A percentile compares a stretch with the other conserved stretches of the same genome.
phyloP scores from a whole-genome alignment of 768 basidiomycete genomes.

The Suillus lakei region DNA sequence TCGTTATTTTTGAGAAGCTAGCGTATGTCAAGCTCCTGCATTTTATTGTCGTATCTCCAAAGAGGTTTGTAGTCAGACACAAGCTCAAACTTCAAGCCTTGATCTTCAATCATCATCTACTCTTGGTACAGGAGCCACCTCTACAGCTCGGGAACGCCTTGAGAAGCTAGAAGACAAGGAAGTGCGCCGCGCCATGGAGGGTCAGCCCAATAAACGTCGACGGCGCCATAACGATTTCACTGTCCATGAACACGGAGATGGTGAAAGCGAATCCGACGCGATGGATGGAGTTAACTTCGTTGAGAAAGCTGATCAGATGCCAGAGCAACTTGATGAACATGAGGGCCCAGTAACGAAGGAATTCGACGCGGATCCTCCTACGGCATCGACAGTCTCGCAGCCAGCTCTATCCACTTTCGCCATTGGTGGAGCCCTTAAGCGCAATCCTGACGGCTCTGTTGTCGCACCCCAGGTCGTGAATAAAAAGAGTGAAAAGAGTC shows the following conservation, averaged over 20 bases:
- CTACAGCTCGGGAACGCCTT: constrained; percentile 62
- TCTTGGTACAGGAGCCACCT: constrained; percentile 73
- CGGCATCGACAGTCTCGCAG: constrained; percentile 16
- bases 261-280: constrained; percentile 40
- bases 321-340: neutral
- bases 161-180: constrained; percentile 66
- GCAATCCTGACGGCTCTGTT: constrained; percentile 66
- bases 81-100: constrained; percentile 66
- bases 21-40: constrained; percentile 54
- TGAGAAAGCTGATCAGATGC: neutral
- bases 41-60: constrained; percentile 25
- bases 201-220: constrained; percentile 53
- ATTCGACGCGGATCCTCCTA: constrained; percentile 22
- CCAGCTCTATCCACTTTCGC: constrained; percentile 19
- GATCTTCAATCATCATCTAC: constrained; percentile 80
- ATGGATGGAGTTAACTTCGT: constrained; percentile 28
- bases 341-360: neutral
- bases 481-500: constrained; percentile 42
- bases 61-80: constrained; percentile 64
- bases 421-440: constrained; percentile 69
- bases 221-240: constrained; percentile 40
- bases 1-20: constrained; percentile 77
- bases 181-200: constrained; percentile 55
- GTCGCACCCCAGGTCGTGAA: constrained; percentile 52
- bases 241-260: constrained; percentile 22